A percentile compares a stretch with the other conserved stretches of the same genome.
Conservation (phyloP, 306 rosid genomes). For the Inga oerstediana region DNA sequence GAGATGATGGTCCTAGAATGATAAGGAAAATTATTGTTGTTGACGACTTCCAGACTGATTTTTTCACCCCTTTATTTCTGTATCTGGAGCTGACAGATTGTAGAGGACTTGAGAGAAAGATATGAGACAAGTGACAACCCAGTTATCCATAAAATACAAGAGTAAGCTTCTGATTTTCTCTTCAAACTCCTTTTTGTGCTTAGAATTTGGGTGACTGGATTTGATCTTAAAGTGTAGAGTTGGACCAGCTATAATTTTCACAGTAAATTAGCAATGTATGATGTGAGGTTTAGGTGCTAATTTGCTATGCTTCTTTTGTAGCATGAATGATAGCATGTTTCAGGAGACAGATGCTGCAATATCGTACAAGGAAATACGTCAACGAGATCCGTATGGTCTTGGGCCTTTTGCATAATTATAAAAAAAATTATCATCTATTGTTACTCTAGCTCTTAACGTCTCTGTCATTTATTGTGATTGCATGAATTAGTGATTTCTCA, state of each 20-base stretch:
- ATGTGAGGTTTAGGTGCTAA: constrained; percentile 29
- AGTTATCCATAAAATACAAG: constrained; percentile 82
- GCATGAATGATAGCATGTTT: constrained; percentile 81
- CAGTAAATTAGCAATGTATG: neutral
- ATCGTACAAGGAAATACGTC: constrained; percentile 84
- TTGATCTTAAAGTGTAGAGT: neutral
- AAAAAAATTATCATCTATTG: constrained; percentile 18
- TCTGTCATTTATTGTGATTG: constrained; percentile 32
- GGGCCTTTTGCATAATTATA: constrained; percentile 24
- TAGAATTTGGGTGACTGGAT: constrained; percentile 14
- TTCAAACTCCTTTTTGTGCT: constrained; percentile 2
- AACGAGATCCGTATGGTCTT: constrained; percentile 81
- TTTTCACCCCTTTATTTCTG: constrained; percentile 1
- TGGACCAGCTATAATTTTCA: constrained; percentile 27
- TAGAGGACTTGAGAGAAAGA: constrained; percentile 77
- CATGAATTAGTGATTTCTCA: constrained; percentile 64
- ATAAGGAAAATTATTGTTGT: neutral
- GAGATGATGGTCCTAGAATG: neutral
- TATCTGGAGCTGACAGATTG: constrained; percentile 65
- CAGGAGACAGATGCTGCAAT: constrained; percentile 93
- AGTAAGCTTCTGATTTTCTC: constrained; percentile 52
- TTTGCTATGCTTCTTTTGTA: constrained; percentile 41
- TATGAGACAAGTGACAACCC: constrained; percentile 81
- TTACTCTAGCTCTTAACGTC: constrained; percentile 27
- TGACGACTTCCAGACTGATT: neutral